Evolutionary conservation across 108 stramenopile species (phyloP).

Genomic region (Nitzschia inconspicua): DNA sequence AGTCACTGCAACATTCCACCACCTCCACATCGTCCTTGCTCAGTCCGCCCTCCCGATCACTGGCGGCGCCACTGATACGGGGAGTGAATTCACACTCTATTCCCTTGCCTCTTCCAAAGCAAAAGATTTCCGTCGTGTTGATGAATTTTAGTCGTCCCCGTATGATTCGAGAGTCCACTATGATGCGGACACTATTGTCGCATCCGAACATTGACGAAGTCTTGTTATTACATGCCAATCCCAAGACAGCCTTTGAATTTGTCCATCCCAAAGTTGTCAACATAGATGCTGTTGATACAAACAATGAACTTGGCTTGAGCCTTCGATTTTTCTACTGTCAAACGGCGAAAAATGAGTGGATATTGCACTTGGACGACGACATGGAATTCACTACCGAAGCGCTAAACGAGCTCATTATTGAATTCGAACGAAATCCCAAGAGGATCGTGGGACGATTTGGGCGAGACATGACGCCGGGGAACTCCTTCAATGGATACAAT

Average conservation of each 20-base stretch:
- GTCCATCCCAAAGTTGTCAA: slow-evolving; percentile 36
- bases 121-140: slow-evolving; percentile 35
- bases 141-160: slow-evolving; percentile 40
- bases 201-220: slow-evolving; percentile 37
- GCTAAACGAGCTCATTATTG: slow-evolving; percentile 24
- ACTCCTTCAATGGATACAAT: slow-evolving; percentile 40
- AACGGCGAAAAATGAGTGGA: slow-evolving; percentile 30
- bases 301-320: slow-evolving; percentile 34
- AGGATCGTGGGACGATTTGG: slow-evolving; percentile 43
- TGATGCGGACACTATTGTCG: slow-evolving; percentile 26
- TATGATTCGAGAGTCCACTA: slow-evolving; percentile 25
- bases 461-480: slow-evolving; percentile 1
- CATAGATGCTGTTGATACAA: slow-evolving; percentile 30
- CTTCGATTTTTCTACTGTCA: slow-evolving; percentile 38
- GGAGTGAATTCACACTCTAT: slow-evolving; percentile 1
- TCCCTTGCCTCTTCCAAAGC: slow-evolving; percentile 13
- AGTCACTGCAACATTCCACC: too few species aligned
- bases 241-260: slow-evolving; percentile 30
- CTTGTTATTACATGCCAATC: slow-evolving; percentile 33
- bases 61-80: not conserved
- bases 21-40: not conserved
- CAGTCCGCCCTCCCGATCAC: not conserved
- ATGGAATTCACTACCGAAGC: slow-evolving; percentile 30
- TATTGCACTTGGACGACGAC: slow-evolving; percentile 40
- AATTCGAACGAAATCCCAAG: slow-evolving; percentile 28